phyloP scores from a whole-genome alignment of 2,329 filamentous ascomycete species.

The Pezizomycotina sp. region DNA sequence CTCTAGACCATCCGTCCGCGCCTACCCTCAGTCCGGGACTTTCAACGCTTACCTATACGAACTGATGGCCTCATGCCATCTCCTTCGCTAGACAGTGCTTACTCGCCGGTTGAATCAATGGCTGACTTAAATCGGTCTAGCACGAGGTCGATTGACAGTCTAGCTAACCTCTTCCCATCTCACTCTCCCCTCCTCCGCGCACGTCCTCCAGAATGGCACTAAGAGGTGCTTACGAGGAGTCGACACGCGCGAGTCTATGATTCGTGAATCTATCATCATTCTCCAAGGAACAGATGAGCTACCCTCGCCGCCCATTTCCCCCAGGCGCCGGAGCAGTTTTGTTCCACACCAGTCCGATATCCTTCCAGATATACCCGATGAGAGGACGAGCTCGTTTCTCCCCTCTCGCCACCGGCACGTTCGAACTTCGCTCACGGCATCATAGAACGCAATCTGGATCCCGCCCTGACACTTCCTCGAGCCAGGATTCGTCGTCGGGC shows the following conservation, averaged over 20 bases:
- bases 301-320: neutral
- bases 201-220: slow-evolving; percentile 15
- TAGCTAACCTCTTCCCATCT: slow-evolving; percentile 10
- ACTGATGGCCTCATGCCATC: too few relatives aligned
- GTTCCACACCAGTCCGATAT: too few relatives aligned
- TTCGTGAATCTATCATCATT: slow-evolving; percentile 13
- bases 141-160: slow-evolving; percentile 14
- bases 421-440: neutral
- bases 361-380: slow-evolving; percentile 8
- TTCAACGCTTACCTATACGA: too few relatives aligned
- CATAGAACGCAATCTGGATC: neutral
- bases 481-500: too few relatives aligned
- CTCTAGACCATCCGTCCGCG: too few relatives aligned
- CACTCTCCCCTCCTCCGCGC: slow-evolving; percentile 14
- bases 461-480: too few relatives aligned
- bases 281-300: slow-evolving; percentile 12
- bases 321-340: too few relatives aligned
- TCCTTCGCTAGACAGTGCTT: slow-evolving; percentile 13
- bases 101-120: slow-evolving; percentile 16
- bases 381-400: slow-evolving; percentile 12
- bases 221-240: slow-evolving; percentile 4
- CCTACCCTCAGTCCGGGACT: too few relatives aligned
- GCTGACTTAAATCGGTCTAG: slow-evolving; percentile 12
- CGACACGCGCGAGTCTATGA: slow-evolving; percentile 13
- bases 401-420: slow-evolving; percentile 7